Conservation (phyloP, 1,284 basidiomycete genomes). For the Puccinia hordei region DNA sequence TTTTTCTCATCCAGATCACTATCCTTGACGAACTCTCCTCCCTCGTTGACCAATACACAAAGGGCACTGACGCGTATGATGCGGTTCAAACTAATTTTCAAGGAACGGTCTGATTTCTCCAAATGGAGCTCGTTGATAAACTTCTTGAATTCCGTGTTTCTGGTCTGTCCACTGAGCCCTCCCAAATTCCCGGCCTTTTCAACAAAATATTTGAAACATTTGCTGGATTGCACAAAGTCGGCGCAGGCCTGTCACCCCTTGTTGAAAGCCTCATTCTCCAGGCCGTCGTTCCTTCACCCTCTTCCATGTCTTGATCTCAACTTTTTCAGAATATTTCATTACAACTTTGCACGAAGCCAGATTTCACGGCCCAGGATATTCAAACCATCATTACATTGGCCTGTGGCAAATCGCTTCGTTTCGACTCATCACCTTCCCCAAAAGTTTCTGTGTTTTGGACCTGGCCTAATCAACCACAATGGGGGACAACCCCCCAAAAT, state of each 20-base stretch:
- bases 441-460: neutral
- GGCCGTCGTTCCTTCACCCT: neutral
- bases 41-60: neutral
- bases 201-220: slow-evolving; percentile 7
- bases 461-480: neutral
- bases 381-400: slow-evolving; percentile 6
- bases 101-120: neutral
- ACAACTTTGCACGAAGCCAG: neutral
- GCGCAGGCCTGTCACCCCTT: neutral
- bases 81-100: neutral
- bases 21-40: neutral
- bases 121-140: neutral
- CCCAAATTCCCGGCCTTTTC: neutral
- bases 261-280: slow-evolving; percentile 9
- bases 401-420: neutral
- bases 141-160: neutral
- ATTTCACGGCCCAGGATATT: neutral
- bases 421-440: neutral
- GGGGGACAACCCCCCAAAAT: neutral
- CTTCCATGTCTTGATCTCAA: neutral
- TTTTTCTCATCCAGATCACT: slow-evolving; percentile 1
- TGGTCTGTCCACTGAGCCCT: neutral
- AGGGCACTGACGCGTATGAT: neutral
- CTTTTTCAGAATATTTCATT: slow-evolving; percentile 12
- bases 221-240: neutral